Evolutionary conservation across 257 asterid species (phyloP).

Genomic region (Craterostigma plantagineum): DNA sequence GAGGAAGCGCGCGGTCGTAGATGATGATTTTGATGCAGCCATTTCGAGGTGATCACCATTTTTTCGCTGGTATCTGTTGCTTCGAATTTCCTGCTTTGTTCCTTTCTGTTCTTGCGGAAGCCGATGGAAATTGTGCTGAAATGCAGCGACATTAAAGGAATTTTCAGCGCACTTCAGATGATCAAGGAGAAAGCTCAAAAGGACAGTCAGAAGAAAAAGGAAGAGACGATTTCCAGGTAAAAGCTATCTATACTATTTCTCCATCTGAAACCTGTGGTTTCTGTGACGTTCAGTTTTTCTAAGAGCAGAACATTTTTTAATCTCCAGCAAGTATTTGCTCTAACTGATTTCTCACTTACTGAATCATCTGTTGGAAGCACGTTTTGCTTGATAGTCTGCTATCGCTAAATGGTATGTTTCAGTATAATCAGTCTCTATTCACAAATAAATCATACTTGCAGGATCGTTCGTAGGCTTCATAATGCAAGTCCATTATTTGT

Average conservation of each 20-base stretch:
- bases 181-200: constrained; percentile 73
- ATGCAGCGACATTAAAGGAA: constrained; percentile 69
- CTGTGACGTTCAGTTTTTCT: neutral
- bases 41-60: constrained; percentile 42
- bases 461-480: too few species aligned
- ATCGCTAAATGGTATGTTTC: too few species aligned
- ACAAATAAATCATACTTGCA: too few species aligned
- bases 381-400: too few species aligned
- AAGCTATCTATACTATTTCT: neutral
- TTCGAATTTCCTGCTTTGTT: neutral
- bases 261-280: constrained; percentile 2
- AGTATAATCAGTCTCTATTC: too few species aligned
- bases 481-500: too few species aligned
- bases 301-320: too few species aligned
- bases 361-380: too few species aligned
- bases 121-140: constrained; percentile 5
- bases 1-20: constrained; percentile 30
- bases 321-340: too few species aligned
- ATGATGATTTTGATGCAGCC: constrained; percentile 68
- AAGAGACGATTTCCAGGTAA: constrained; percentile 83
- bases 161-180: constrained; percentile 78
- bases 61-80: neutral
- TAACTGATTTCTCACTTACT: too few species aligned
- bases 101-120: neutral
- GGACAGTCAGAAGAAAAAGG: constrained; percentile 85